Conservation (phyloP, 192 early-diverging fungal genomes). For the Linnemannia exigua region DNA sequence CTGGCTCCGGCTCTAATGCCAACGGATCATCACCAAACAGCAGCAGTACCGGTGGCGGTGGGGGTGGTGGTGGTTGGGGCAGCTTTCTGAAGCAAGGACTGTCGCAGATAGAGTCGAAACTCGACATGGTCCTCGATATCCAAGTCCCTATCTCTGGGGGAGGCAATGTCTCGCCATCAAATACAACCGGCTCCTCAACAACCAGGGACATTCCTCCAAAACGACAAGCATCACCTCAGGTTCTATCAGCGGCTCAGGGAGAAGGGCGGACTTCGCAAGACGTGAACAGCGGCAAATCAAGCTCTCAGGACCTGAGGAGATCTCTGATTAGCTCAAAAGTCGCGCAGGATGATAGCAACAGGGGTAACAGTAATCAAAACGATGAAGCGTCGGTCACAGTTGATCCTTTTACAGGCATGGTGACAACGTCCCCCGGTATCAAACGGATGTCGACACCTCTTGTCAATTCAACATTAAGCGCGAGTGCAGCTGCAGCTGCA, state of each 20-base stretch:
- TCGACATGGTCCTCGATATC: slow-evolving; percentile 81
- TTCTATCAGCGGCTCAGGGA: neutral
- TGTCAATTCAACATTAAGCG: neutral
- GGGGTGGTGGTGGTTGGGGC: slow-evolving; percentile 63
- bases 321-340: neutral
- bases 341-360: slow-evolving; percentile 4
- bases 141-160: slow-evolving; percentile 57
- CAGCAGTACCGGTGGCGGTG: neutral
- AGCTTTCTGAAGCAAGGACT: slow-evolving; percentile 81
- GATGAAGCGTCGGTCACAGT: slow-evolving; percentile 35
- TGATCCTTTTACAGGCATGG: slow-evolving; percentile 67
- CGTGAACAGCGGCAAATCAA: neutral
- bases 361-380: neutral
- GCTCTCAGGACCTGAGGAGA: neutral
- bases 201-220: slow-evolving; percentile 8
- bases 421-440: slow-evolving; percentile 56
- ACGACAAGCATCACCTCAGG: neutral
- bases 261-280: neutral
- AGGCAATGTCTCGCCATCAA: slow-evolving; percentile 24
- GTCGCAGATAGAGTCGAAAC: slow-evolving; percentile 79
- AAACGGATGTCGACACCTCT: slow-evolving; percentile 45
- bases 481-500: slow-evolving; percentile 17
- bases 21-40: slow-evolving; percentile 27
- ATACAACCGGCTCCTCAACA: neutral
- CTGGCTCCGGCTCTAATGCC: slow-evolving; percentile 28